Percentiles rank a stretch among this genome's conserved stretches.
Evolutionary conservation across 2,329 filamentous ascomycete genomes (phyloP).

Genomic region (Fusarium begoniae): DNA sequence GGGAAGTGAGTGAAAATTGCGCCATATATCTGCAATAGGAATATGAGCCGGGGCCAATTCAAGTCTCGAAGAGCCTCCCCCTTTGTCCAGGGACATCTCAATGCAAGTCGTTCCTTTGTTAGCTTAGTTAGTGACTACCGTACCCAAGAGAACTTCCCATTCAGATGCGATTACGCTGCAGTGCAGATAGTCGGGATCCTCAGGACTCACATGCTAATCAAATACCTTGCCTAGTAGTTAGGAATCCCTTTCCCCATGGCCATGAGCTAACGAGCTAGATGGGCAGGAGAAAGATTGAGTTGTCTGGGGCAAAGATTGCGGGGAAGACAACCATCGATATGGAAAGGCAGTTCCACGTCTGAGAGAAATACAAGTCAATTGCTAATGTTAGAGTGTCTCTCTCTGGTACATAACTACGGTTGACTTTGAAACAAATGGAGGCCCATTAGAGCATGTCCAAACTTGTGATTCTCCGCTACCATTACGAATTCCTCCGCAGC

Average conservation of each 20-base stretch:
- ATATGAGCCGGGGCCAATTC: slow-evolving; percentile 8
- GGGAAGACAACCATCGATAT: slow-evolving; percentile 10
- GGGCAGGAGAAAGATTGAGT: slow-evolving; percentile 6
- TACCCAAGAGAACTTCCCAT: background rate
- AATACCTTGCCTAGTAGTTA: background rate
- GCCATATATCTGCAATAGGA: slow-evolving; percentile 21
- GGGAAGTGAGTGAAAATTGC: background rate
- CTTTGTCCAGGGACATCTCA: background rate
- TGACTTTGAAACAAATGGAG: background rate
- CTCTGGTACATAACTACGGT: background rate
- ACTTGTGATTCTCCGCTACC: background rate
- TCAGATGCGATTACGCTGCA: background rate
- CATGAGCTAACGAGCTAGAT: background rate
- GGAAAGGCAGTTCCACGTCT: background rate
- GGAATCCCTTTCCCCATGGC: background rate
- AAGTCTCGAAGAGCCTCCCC: background rate
- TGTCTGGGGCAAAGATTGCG: slow-evolving; percentile 16
- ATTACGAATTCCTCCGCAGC: background rate
- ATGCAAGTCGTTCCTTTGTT: slow-evolving; percentile 13
- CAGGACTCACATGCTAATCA: slow-evolving; percentile 12
- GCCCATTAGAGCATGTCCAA: background rate
- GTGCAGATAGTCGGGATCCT: background rate
- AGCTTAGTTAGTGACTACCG: slow-evolving; percentile 5
- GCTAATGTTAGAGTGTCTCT: background rate
- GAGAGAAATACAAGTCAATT: background rate